Evolutionary conservation across 1,139 yeast genomes (phyloP).

Genomic region (Candida tropicalis): DNA sequence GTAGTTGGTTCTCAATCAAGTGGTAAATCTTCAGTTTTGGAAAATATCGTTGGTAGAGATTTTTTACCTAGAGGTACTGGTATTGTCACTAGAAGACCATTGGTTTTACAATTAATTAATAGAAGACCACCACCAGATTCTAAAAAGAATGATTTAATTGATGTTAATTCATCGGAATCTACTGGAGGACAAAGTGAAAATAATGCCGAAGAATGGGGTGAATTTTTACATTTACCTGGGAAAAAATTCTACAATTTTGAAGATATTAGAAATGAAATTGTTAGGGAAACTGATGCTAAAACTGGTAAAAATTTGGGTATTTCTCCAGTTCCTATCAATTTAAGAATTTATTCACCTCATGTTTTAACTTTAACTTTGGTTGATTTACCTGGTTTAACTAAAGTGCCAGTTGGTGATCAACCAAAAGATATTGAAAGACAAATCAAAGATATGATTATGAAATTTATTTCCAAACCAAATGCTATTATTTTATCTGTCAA

Average conservation of each 20-base stretch:
- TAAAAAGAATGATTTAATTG: constrained; percentile 29
- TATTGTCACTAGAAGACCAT: constrained; percentile 92
- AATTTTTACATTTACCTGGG: constrained; percentile 89
- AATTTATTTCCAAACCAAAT: constrained; percentile 92
- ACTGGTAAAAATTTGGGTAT: constrained; percentile 94
- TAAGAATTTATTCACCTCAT: constrained; percentile 94
- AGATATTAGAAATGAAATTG: constrained; percentile 89
- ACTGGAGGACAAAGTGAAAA: constrained; percentile 63
- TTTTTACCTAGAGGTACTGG: constrained; percentile 96
- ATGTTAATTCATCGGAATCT: constrained; percentile 39
- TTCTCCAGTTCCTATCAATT: constrained; percentile 88
- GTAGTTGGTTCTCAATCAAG: constrained; percentile 96
- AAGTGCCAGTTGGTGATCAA: constrained; percentile 99
- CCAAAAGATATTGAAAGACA: constrained; percentile 96
- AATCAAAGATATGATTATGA: constrained; percentile 91
- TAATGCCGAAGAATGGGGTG: constrained; percentile 97
- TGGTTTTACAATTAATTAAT: constrained; percentile 80
- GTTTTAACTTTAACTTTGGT: constrained; percentile 94
- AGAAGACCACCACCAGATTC: constrained; percentile 46
- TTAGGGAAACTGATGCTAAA: constrained; percentile 89
- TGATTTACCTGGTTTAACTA: constrained; percentile 96
- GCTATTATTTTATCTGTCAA: constrained; percentile 95
- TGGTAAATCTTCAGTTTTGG: constrained; percentile 92
- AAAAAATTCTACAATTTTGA: constrained; percentile 88
- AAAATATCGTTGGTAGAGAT: constrained; percentile 93